Evolutionary conservation across 106 monocot species (phyloP), one percentile per base, ranked within the genome.

Genomic region (Acanthochlamys bracteata): DNA sequence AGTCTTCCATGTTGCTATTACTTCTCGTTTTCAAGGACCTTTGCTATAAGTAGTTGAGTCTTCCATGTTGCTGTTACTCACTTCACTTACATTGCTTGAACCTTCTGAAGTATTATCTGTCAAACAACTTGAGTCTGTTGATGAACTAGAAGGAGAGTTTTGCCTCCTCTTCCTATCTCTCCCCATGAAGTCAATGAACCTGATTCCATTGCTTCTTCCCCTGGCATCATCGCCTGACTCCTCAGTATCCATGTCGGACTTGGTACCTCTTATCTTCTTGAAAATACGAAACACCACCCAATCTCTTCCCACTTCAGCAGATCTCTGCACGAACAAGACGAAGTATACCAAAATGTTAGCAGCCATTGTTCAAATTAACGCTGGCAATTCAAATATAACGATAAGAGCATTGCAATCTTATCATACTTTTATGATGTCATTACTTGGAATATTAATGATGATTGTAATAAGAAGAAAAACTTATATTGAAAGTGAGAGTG

Each of bases 251-350:
- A 25, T 63, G 2, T 9, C 49, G 49, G 15, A 1, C 23, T 49
- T 71, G 39, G 59, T 41, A 1, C 73, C 71, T 25, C 74, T 79
- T 42, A 69, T 85, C 85, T 89, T 89, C 82, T 62, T 64, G 60
- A 85, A 89, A 74, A 89, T 75, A 74, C 85, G 82, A 46, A 84
- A 89, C 25, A 89, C 76, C 57, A 85, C 82, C 89, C 89, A 89
- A 21, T 82, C 85, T 47, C 59, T 76, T 16, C 24, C 40, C 20
- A 62, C 19, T 19, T 58, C 55, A 19, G 20, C 42, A 20, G 64
- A 46, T 25, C 42, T 41, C 74, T 79, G 59, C 66, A 62, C 23
- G 15, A 42, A 66, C 6, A 33, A 33, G 33, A 33, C 24, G 1
- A 6, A 24, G 4, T 6, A 6, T 33, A 3, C 33, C 33, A 33